Evolutionary conservation across 2,329 filamentous ascomycete species (phyloP).

Genomic region (Pestalotiopsis sp.): DNA sequence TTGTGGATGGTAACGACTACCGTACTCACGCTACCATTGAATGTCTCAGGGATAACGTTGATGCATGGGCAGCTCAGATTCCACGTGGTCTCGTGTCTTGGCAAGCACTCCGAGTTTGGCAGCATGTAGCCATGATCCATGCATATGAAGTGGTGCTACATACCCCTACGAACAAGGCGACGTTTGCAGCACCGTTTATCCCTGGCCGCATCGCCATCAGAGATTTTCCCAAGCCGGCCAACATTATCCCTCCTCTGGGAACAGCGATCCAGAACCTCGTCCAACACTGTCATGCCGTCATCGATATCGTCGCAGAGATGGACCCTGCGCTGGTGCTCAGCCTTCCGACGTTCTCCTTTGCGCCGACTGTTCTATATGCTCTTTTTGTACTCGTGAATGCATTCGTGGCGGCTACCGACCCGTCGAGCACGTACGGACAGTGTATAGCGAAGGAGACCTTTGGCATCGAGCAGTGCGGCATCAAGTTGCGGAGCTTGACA

Average conservation of each 20-base stretch:
- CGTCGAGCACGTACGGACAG: not conserved
- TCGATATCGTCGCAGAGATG: constrained; percentile 4
- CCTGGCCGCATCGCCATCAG: constrained; percentile 18
- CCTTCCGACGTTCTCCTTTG: constrained; percentile 12
- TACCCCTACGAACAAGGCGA: constrained; percentile 20
- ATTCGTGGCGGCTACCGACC: constrained; percentile 8
- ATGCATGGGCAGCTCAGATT: constrained; percentile 11
- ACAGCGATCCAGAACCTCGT: constrained; percentile 1
- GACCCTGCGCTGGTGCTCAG: not conserved
- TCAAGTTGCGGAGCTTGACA: constrained; percentile 1
- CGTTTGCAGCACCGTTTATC: constrained; percentile 20
- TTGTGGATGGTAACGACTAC: constrained; percentile 15
- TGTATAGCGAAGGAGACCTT: not conserved
- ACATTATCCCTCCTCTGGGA: constrained; percentile 10
- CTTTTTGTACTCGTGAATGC: constrained; percentile 12
- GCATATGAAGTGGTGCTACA: constrained; percentile 21
- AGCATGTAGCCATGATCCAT: constrained; percentile 16
- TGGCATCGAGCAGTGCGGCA: constrained; percentile 6
- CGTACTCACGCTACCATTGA: constrained; percentile 10
- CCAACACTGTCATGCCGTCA: constrained; percentile 11
- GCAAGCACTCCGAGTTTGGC: constrained; percentile 11
- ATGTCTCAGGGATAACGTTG: not conserved
- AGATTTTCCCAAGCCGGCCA: constrained; percentile 16
- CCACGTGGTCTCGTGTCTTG: not conserved
- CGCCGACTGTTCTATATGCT: constrained; percentile 3